Evolutionary conservation across 495 filamentous ascomycete genomes (phyloP).

Genomic region (Penicillium coprophilum): DNA sequence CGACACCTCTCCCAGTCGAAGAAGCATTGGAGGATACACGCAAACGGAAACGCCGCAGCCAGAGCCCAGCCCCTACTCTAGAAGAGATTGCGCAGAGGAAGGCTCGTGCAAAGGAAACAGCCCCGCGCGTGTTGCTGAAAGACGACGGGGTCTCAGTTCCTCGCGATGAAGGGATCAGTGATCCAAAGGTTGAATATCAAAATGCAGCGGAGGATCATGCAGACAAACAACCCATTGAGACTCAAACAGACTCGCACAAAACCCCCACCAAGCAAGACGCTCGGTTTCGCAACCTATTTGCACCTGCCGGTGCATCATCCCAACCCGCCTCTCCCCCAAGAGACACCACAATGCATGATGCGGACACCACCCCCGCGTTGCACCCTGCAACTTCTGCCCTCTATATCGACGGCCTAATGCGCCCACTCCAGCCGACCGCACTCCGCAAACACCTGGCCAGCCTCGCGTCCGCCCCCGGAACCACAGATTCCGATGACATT

Average conservation of each 20-base stretch:
- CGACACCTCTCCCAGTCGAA: constrained; percentile 37
- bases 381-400: constrained; percentile 83
- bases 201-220: constrained; percentile 13
- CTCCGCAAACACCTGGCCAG: constrained; percentile 66
- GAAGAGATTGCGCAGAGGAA: constrained; percentile 47
- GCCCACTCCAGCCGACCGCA: constrained; percentile 66
- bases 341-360: constrained; percentile 43
- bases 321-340: constrained; percentile 23
- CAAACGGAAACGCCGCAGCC: constrained; percentile 73
- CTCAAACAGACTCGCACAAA: not conserved
- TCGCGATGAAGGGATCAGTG: constrained; percentile 15
- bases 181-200: constrained; percentile 6
- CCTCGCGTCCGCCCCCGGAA: constrained; percentile 61
- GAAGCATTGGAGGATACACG: constrained; percentile 56
- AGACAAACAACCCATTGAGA: constrained; percentile 9
- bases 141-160: constrained; percentile 25
- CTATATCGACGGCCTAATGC: constrained; percentile 90
- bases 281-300: constrained; percentile 57
- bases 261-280: constrained; percentile 34
- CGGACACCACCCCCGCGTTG: constrained; percentile 60
- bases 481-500: constrained; percentile 53
- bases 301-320: constrained; percentile 25
- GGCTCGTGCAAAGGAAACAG: constrained; percentile 37
- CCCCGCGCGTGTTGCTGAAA: constrained; percentile 29
- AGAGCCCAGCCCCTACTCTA: constrained; percentile 61